phyloP scores from a whole-genome alignment of 192 early-diverging fungal species.

The Gaertneriomyces sp. region DNA sequence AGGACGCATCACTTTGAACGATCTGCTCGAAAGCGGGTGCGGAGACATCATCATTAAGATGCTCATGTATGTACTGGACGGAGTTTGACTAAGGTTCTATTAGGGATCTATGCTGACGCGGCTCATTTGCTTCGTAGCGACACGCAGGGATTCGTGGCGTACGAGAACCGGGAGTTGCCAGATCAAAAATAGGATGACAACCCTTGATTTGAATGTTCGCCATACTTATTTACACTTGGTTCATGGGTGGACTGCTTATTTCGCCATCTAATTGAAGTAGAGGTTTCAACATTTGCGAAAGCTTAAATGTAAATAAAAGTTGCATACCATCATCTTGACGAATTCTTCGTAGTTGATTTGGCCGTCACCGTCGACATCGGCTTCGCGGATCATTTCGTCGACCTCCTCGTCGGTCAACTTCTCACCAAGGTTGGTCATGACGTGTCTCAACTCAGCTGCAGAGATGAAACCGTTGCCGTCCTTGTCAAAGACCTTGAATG shows the following conservation, averaged over 20 bases:
- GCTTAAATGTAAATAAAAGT: no score
- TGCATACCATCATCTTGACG: conserved; percentile 60
- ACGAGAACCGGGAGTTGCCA: conserved; percentile 21
- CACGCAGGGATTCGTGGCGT: conserved; percentile 26
- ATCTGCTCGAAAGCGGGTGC: conserved; percentile 44
- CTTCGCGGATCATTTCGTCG: conserved; percentile 53
- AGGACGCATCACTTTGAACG: conserved; percentile 40
- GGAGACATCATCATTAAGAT: conserved; percentile 53
- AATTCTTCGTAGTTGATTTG: conserved; percentile 90
- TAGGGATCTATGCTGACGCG: no score
- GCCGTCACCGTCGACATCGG: conserved; percentile 79
- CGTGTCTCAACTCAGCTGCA: conserved; percentile 83
- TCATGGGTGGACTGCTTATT: no score
- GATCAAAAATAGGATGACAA: conserved; percentile 1
- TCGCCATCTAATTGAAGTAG: no score
- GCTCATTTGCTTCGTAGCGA: conserved; percentile 8
- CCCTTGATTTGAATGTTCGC: no score
- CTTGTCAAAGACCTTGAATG: conserved; percentile 97
- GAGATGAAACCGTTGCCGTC: conserved; percentile 91
- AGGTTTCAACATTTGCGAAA: no score
- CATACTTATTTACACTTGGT: no score
- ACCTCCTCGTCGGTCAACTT: conserved; percentile 75
- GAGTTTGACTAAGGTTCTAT: no score
- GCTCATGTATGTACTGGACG: conserved; percentile 23
- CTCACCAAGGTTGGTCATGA: conserved; percentile 91